These are phyloP conservation scores for Thermochaetoides thermophila DNA, from an alignment of 495 filamentous ascomycete species.

Conservation along the genomic window DNA sequence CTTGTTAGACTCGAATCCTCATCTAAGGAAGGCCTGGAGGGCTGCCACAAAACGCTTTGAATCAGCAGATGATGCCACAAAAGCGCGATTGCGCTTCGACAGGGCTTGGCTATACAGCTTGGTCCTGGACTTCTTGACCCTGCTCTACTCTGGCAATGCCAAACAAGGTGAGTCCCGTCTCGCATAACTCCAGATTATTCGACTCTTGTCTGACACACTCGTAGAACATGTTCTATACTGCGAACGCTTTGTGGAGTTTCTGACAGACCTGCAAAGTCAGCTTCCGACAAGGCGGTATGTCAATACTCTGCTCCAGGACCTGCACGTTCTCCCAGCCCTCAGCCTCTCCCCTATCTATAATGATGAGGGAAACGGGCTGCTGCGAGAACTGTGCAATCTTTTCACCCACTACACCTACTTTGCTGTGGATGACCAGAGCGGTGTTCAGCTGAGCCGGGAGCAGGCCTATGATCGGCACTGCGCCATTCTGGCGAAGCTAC, in stretches of 20 bases:
- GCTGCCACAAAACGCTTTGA: slow-evolving; percentile 77
- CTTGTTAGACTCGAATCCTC: slow-evolving; percentile 50
- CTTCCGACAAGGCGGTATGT: slow-evolving; percentile 87
- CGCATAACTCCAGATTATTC: background rate
- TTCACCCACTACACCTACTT: slow-evolving; percentile 78
- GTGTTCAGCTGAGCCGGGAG: slow-evolving; percentile 51
- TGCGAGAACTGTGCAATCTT: slow-evolving; percentile 68
- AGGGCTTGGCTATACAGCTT: slow-evolving; percentile 86
- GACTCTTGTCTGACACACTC: slow-evolving; percentile 9
- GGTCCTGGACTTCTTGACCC: slow-evolving; percentile 64
- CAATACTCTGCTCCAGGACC: slow-evolving; percentile 79
- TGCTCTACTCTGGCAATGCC: slow-evolving; percentile 44
- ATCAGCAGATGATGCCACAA: slow-evolving; percentile 61
- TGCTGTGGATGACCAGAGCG: slow-evolving; percentile 81
- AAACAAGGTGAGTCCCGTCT: slow-evolving; percentile 16
- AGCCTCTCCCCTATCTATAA: slow-evolving; percentile 65
- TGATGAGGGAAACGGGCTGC: slow-evolving; percentile 54
- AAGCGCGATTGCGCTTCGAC: slow-evolving; percentile 77
- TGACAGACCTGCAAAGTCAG: slow-evolving; percentile 85
- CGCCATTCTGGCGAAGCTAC: slow-evolving; percentile 57
- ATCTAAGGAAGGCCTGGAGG: slow-evolving; percentile 80
- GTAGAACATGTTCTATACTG: slow-evolving; percentile 66
- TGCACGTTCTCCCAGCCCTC: slow-evolving; percentile 76
- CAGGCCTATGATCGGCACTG: slow-evolving; percentile 73
- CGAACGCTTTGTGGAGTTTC: slow-evolving; percentile 80